Evolutionary conservation across 2,329 filamentous ascomycete species (phyloP).

Genomic region (Talaromyces albobiverticillius): DNA sequence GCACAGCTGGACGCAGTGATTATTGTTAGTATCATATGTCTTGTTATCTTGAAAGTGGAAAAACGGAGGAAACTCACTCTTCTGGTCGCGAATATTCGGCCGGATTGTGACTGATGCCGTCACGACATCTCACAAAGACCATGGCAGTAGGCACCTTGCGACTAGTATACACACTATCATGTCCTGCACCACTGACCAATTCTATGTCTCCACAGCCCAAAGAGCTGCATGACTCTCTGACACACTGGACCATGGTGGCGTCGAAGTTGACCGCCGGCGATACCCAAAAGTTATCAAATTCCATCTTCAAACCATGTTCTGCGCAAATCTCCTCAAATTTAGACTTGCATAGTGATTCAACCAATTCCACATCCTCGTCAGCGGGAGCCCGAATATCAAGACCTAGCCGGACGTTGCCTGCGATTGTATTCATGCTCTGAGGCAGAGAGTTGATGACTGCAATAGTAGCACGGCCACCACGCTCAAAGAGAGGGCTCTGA

Average conservation of each 20-base stretch:
- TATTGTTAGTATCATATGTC: too few species aligned
- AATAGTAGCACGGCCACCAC: slow-evolving; percentile 60
- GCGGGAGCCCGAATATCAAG: slow-evolving; percentile 57
- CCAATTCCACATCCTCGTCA: slow-evolving; percentile 9
- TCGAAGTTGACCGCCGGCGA: slow-evolving; percentile 9
- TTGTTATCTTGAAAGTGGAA: too few species aligned
- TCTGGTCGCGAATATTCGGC: slow-evolving; percentile 46
- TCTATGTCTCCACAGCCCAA: not conserved
- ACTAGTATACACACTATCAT: slow-evolving; percentile 60
- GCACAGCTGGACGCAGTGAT: not conserved
- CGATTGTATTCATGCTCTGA: slow-evolving; percentile 66
- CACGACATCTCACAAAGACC: slow-evolving; percentile 64
- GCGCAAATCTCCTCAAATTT: not conserved
- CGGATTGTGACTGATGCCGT: slow-evolving; percentile 64
- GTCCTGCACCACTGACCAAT: slow-evolving; percentile 8
- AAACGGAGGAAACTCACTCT: slow-evolving; percentile 7
- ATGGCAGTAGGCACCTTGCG: slow-evolving; percentile 61
- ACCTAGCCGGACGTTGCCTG: slow-evolving; percentile 61
- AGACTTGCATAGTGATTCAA: slow-evolving; percentile 4
- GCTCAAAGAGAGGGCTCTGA: slow-evolving; percentile 30
- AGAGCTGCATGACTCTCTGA: slow-evolving; percentile 2
- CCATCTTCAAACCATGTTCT: not conserved
- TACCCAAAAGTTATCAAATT: slow-evolving; percentile 8
- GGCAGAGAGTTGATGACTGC: slow-evolving; percentile 63
- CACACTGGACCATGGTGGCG: slow-evolving; percentile 3